These are phyloP conservation scores for Triticum urartu DNA, from an alignment of 176 grass and related monocot species.

Conservation along the genomic window DNA sequence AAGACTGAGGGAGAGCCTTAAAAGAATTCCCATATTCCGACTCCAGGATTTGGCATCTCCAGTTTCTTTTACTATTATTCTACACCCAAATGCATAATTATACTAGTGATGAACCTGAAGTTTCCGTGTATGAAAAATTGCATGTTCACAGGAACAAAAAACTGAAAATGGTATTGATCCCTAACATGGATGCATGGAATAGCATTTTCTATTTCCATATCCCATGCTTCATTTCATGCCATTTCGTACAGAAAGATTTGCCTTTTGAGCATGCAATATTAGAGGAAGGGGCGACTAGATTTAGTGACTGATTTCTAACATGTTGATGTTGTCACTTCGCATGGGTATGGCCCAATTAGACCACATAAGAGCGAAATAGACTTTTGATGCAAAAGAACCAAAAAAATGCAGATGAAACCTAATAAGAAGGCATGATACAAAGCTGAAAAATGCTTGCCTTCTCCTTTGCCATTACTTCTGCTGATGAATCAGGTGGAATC, in stretches of 20 bases:
- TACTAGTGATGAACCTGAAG: constrained; percentile 5
- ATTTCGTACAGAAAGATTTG: not conserved
- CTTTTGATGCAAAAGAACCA: constrained; percentile 27
- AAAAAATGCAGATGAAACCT: constrained; percentile 31
- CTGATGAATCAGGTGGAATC: constrained; percentile 71
- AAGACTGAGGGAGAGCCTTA: not conserved
- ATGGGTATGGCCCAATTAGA: constrained; percentile 25
- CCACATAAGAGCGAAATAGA: not conserved
- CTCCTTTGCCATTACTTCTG: constrained; percentile 87
- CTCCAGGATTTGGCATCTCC: not conserved
- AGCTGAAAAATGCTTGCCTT: constrained; percentile 65
- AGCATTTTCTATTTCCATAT: constrained; percentile 7
- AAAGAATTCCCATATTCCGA: not conserved
- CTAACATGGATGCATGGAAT: constrained; percentile 3
- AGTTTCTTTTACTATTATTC: not conserved
- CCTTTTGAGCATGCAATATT: constrained; percentile 5
- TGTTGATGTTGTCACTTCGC: not conserved
- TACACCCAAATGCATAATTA: constrained; percentile 7
- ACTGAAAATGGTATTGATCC: not conserved
- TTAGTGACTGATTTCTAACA: constrained; percentile 20
- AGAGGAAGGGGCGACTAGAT: constrained; percentile 5
- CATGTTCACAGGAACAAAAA: not conserved
- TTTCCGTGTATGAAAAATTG: not conserved
- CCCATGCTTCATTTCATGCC: not conserved
- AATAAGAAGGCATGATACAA: constrained; percentile 36